Base-by-base conservation (phyloP, 306 rosid species). In the Casuarina equisetifolia region DNA sequence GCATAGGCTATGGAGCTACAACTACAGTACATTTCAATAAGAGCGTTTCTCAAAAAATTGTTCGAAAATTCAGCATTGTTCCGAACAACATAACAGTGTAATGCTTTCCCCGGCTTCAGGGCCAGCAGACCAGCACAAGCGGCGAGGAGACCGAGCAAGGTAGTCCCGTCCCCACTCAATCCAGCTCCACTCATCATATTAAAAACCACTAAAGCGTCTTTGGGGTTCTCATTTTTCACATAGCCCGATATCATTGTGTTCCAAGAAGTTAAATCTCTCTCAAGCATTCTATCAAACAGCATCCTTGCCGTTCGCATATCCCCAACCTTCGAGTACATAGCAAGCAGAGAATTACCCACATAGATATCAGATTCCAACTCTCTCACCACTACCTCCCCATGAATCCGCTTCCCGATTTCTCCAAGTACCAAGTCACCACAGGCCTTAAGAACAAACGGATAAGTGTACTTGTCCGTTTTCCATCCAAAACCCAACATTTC, bases 281-380 rank as follows among this genome's bases (percentile, higher is more conserved):
- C 68, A 51, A 74, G 86, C 91, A 89, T 89, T 85, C 72, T 79
- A 83, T 86, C 93, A 76, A 89, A 91, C 90, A 89, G 6, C 83
- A 76, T 55, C 79, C 82, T 48, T 2, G 90, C 89, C 44, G 8
- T 63, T 20, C 10, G 82, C 83, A 84, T 61, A 10, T 82, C 75
- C 59, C 89, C 86, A 70, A 91, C 83, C 38, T 81, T 86, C 0
- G 19, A 11, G 45, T 85, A 85, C 91, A 90, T 78, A 0, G 83
- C 86, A 16, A 84, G 52, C 13, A 90, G 73, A 44, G 92, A 84
- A 80, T 90, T 90, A 0, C 69, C 81, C 83, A 79, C 92, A 71
- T 90, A 86, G 51, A 88, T 52, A 86, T 90, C 86, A 5, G 83
- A 87, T 25, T 53, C 87, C 73, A 83, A 78, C 76, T 86, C 95